These are phyloP conservation scores for Metarhizium robertsii DNA, from an alignment of 2,329 filamentous ascomycete genomes.

Conservation along the genomic window DNA sequence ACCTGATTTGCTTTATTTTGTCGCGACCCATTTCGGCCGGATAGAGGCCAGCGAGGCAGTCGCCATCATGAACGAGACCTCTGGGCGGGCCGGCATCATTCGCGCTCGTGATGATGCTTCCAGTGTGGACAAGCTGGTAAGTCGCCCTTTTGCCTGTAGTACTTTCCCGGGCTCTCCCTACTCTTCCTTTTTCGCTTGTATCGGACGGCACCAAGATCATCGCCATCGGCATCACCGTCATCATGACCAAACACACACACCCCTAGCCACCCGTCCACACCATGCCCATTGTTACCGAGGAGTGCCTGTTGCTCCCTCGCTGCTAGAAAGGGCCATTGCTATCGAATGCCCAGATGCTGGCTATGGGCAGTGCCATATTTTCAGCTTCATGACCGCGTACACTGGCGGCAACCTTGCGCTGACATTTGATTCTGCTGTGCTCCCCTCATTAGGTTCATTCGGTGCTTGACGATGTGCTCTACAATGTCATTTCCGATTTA, in stretches of 20 bases:
- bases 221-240: neutral
- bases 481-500: constrained; percentile 69
- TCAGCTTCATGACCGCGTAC: constrained; percentile 3
- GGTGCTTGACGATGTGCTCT: constrained; percentile 65
- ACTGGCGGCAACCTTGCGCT: constrained; percentile 2
- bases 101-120: constrained; percentile 41
- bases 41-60: constrained; percentile 8
- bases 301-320: neutral
- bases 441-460: constrained; percentile 42
- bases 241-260: neutral
- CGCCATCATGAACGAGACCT: constrained; percentile 30
- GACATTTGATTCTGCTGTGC: neutral
- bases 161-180: neutral
- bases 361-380: neutral
- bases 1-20: constrained; percentile 1
- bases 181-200: neutral
- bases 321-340: neutral
- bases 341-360: neutral
- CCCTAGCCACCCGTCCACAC: neutral
- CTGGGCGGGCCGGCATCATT: constrained; percentile 49
- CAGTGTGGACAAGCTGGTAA: constrained; percentile 51
- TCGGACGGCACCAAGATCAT: constrained; percentile 5
- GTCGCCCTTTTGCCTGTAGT: constrained; percentile 17
- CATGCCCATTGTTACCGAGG: neutral
- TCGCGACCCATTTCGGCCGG: constrained; percentile 9